These are phyloP conservation scores for Apiospora rasikravindrae DNA, from an alignment of 2,329 filamentous ascomycete species.

Conservation along the genomic window DNA sequence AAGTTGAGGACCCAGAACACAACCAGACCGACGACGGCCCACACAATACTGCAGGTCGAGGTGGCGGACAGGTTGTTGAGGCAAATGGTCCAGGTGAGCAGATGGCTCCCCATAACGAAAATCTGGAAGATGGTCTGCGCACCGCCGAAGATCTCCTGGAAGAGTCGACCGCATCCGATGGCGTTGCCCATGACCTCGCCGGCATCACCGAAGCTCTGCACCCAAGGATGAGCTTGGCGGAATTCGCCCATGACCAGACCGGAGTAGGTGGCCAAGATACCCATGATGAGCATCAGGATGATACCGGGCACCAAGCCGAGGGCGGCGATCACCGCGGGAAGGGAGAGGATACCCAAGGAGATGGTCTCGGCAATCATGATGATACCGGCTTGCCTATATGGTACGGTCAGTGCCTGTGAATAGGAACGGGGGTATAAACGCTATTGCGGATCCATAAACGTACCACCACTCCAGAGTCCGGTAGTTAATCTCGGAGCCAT, in stretches of 20 bases:
- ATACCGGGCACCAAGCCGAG: slow-evolving; percentile 76
- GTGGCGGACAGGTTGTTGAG: slow-evolving; percentile 67
- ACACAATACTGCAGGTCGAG: slow-evolving; percentile 67
- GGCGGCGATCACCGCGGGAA: slow-evolving; percentile 75
- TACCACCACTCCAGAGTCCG: slow-evolving; percentile 47
- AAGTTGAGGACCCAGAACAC: slow-evolving; percentile 64
- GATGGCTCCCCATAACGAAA: slow-evolving; percentile 72
- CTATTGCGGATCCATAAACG: slow-evolving; percentile 22
- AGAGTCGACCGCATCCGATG: slow-evolving; percentile 55
- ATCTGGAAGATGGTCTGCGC: slow-evolving; percentile 66
- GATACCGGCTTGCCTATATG: slow-evolving; percentile 49
- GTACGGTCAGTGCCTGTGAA: slow-evolving; percentile 1
- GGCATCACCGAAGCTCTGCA: slow-evolving; percentile 70
- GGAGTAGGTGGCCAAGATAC: slow-evolving; percentile 71
- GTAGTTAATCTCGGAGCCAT: slow-evolving; percentile 39
- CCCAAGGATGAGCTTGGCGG: slow-evolving; percentile 71
- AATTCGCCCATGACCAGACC: slow-evolving; percentile 67
- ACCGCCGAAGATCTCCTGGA: slow-evolving; percentile 63
- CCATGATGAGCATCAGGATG: slow-evolving; percentile 69
- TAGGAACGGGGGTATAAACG: background rate
- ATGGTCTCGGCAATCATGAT: slow-evolving; percentile 52
- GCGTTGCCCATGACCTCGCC: slow-evolving; percentile 59
- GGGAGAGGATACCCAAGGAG: slow-evolving; percentile 66
- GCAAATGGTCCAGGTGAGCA: slow-evolving; percentile 71
- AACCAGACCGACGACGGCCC: slow-evolving; percentile 62